Evolutionary conservation across 352 stramenopile species (phyloP), one percentile per base, ranked within the genome.

Genomic region (Globisporangium viniferum): DNA sequence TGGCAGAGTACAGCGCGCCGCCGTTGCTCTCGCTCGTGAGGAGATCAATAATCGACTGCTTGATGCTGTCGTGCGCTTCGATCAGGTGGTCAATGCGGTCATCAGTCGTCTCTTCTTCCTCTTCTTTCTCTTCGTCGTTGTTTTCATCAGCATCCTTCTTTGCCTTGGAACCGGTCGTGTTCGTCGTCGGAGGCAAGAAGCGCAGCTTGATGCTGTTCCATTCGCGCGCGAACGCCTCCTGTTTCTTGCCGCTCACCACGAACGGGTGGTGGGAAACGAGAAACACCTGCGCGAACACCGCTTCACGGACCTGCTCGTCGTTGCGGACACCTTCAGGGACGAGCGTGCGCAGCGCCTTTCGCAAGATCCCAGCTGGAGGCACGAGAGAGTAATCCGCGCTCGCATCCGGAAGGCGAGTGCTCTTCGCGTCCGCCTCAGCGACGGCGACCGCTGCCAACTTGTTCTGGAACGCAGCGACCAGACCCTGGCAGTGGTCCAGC

Each of bases 51-150:
- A 94, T 69, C 22, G 79, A 64, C 35, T 78, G 75, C 72, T 90
- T 90, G 44, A 94, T 81, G 36, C 73, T 66, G 39, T 90, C 76
- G 33, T 91, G 73, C 24, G 78, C 74, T 67, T 93, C 84, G 27
- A 96, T 91, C 22, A 94, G 79, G 33, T 93, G 83, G 59, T 96
- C 89, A 22, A 95, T 81, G 56, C 73, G 80, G 58, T 94, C 87
- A n/a, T 86, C 85, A 0, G 69, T 72, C 27, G 80, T 76, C 58
- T 89, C 75, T 68, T 75, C 69, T 9, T 62, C 75, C 0, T 73
- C 69, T 0, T 82, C 75, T 0, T 90, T 77, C 2, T 88, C 35
- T 39, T n/a, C n/a, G n/a, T 58, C 66, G 15, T 67, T 55, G 22
- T 64, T 59, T 24, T 64, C 33, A 18, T 53, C 54, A 31, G 14